Conservation (phyloP, 176 grass and related monocot species). For the Urochloa ruziziensis region DNA sequence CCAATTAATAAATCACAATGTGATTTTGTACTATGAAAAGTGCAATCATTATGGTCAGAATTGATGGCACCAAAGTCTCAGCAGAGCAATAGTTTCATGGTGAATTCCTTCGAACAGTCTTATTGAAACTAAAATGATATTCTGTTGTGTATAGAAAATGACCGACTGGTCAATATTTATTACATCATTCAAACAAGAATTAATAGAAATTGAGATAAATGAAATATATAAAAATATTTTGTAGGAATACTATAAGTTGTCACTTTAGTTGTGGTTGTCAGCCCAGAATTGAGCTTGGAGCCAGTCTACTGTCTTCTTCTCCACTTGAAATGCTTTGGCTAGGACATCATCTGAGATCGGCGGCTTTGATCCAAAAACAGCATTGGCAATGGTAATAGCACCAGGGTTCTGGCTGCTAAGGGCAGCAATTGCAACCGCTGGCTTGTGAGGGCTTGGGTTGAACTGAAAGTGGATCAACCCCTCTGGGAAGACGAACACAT, state of each 20-base stretch:
- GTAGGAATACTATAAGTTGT: too few relatives aligned
- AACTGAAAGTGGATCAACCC: slow-evolving; percentile 5
- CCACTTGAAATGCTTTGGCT: slow-evolving; percentile 3
- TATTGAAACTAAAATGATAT: too few relatives aligned
- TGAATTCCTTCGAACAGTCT: too few relatives aligned
- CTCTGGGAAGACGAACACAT: neutral
- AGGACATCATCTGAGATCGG: neutral
- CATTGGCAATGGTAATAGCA: neutral
- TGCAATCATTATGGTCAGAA: too few relatives aligned
- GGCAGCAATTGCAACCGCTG: neutral
- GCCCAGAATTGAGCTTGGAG: slow-evolving; percentile 6
- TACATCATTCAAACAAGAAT: too few relatives aligned
- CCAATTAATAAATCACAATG: too few relatives aligned
- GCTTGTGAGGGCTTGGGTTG: neutral
- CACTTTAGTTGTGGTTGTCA: neutral
- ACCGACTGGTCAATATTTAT: too few relatives aligned
- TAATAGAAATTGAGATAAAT: neutral
- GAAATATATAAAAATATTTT: neutral
- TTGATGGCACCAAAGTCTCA: too few relatives aligned
- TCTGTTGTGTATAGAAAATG: too few relatives aligned
- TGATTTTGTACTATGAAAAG: too few relatives aligned
- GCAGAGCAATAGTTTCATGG: too few relatives aligned
- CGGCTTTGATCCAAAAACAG: neutral
- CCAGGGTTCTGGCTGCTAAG: slow-evolving; percentile 10
- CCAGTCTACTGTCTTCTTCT: neutral